phyloP scores from a whole-genome alignment of 1,139 yeast genomes.

The Diutina pseudorugosa region DNA sequence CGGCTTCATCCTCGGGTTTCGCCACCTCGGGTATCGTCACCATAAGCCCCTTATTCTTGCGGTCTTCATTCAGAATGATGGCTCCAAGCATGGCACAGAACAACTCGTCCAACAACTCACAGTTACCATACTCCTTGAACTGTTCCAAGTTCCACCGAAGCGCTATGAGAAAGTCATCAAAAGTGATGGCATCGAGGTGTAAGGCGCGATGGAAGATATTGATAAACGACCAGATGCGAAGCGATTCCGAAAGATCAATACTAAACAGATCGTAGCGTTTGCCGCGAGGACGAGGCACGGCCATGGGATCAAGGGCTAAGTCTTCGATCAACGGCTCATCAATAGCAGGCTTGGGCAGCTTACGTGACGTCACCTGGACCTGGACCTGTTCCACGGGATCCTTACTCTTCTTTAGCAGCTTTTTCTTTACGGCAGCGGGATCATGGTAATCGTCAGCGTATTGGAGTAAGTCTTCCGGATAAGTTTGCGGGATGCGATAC shows the following conservation, averaged over 20 bases:
- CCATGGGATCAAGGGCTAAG: neutral
- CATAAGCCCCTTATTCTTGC: neutral
- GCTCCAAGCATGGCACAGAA: conserved; percentile 52
- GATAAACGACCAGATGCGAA: conserved; percentile 66
- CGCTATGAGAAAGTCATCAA: conserved; percentile 64
- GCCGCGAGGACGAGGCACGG: neutral
- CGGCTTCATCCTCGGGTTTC: neutral
- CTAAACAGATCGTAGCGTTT: neutral
- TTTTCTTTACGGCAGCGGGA: conserved; percentile 5
- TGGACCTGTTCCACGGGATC: neutral
- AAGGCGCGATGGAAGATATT: conserved; percentile 59
- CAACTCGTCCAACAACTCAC: conserved; percentile 55
- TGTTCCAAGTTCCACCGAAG: conserved; percentile 43
- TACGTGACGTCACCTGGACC: neutral
- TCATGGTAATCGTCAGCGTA: conserved; percentile 17
- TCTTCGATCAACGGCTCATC: neutral
- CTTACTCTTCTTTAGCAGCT: conserved; percentile 7
- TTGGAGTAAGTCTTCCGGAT: conserved; percentile 41
- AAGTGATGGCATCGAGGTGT: conserved; percentile 58
- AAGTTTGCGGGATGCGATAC: conserved; percentile 45
- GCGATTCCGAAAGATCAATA: conserved; percentile 19
- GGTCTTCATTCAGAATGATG: conserved; percentile 23
- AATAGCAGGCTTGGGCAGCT: neutral
- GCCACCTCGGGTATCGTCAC: neutral
- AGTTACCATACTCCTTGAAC: conserved; percentile 29